Percentiles rank a stretch among this genome's conserved stretches.
Conservation (phyloP, 345 rosid species). For the Moringa oleifera region DNA sequence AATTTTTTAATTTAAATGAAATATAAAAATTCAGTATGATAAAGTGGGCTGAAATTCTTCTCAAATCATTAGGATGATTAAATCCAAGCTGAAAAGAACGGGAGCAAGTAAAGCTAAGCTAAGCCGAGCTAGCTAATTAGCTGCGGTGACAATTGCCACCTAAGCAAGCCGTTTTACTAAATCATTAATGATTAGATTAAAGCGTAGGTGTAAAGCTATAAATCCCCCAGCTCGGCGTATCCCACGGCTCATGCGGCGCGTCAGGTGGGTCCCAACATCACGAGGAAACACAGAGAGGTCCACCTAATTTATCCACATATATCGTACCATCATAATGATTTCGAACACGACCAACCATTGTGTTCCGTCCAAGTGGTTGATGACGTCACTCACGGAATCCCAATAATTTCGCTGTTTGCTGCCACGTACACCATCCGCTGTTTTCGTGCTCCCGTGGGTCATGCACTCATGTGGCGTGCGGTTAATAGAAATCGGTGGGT, state of each 20-base stretch:
- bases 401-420: conserved; percentile 2
- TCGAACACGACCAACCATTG: conserved; percentile 16
- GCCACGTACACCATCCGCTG: conserved; percentile 22
- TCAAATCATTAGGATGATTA: no score
- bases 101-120: no score
- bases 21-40: no score
- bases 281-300: background rate
- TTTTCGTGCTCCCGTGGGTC: conserved; percentile 16
- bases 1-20: no score
- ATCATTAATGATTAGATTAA: background rate
- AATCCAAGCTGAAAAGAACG: no score
- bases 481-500: no score
- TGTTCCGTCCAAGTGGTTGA: conserved; percentile 7
- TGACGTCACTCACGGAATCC: conserved; percentile 16
- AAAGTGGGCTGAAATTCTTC: no score
- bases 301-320: conserved; percentile 14
- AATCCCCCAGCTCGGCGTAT: conserved; percentile 25
- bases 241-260: conserved; percentile 42
- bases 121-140: background rate
- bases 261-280: conserved; percentile 9
- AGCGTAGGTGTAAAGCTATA: conserved; percentile 22
- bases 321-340: no score
- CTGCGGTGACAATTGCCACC: background rate
- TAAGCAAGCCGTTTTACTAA: no score
- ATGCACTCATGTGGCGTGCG: no score